phyloP scores from a whole-genome alignment of 768 basidiomycete species.

The Serendipita vermifera region DNA sequence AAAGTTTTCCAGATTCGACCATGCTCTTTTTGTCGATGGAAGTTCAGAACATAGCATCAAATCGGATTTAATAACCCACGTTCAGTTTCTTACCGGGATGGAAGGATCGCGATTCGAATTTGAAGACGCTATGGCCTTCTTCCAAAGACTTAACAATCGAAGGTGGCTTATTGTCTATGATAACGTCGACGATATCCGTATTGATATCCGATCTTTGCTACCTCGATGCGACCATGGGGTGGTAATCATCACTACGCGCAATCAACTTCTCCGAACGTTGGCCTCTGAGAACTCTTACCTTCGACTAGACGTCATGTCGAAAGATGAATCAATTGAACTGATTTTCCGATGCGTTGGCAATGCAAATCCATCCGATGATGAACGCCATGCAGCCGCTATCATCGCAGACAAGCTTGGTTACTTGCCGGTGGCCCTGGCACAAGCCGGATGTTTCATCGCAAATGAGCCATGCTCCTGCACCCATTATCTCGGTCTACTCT shows the following conservation, averaged over 20 bases:
- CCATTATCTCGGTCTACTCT: neutral
- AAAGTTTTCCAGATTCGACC: neutral
- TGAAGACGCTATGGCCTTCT: neutral
- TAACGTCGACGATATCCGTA: neutral
- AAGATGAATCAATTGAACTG: neutral
- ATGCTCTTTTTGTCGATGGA: conserved; percentile 4
- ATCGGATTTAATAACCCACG: neutral
- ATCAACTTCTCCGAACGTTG: neutral
- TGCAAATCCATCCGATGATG: no score
- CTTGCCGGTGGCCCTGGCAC: neutral
- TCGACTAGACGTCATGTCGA: neutral
- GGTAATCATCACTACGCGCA: neutral
- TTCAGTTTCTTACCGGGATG: neutral
- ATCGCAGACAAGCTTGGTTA: neutral
- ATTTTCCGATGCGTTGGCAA: neutral
- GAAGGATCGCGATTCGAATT: neutral
- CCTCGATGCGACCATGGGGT: neutral
- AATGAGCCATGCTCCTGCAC: neutral
- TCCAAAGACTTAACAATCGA: neutral
- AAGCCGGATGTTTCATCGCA: neutral
- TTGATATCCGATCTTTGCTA: neutral
- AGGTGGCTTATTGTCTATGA: neutral
- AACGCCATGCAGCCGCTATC: no score
- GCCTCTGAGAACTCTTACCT: neutral
- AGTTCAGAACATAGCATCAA: neutral